phyloP scores from a whole-genome alignment of 1,284 basidiomycete genomes.

The Apiotrichum montevideense region DNA sequence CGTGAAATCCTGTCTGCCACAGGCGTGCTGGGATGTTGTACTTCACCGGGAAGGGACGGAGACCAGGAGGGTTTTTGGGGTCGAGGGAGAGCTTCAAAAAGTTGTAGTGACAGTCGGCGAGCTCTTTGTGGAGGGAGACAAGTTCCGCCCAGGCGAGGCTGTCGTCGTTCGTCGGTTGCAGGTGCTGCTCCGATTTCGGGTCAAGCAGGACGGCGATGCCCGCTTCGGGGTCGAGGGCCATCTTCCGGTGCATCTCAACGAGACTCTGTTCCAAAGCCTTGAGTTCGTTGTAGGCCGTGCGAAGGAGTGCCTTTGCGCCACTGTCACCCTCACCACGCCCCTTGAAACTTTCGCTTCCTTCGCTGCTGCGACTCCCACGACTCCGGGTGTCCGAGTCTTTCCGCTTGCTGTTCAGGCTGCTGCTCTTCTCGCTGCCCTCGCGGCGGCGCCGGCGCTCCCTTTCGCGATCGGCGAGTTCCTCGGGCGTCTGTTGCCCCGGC shows the following conservation, averaged over 20 bases:
- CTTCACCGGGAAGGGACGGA: constrained; percentile 81
- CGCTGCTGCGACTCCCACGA: constrained; percentile 42
- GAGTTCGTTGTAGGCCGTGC: constrained; percentile 45
- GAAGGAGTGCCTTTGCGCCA: constrained; percentile 45
- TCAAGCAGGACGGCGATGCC: constrained; percentile 32
- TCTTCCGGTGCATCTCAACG: constrained; percentile 44
- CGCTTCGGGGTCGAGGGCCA: constrained; percentile 42
- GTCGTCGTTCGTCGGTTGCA: constrained; percentile 20
- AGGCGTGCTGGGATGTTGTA: constrained; percentile 92
- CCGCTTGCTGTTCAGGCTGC: constrained; percentile 17
- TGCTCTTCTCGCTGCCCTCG: constrained; percentile 45
- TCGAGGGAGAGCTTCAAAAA: constrained; percentile 80
- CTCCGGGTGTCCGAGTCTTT: constrained; percentile 36
- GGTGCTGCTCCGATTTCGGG: constrained; percentile 13
- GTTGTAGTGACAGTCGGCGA: constrained; percentile 82
- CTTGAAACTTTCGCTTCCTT: constrained; percentile 48
- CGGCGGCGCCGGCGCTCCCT: constrained; percentile 40
- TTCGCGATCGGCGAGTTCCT: constrained; percentile 43
- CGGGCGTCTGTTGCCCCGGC: constrained; percentile 23
- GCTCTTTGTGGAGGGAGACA: constrained; percentile 46
- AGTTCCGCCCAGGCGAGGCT: constrained; percentile 43
- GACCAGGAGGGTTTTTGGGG: constrained; percentile 75
- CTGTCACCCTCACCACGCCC: constrained; percentile 44
- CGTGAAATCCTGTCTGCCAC: constrained; percentile 88
- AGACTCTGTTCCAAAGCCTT: constrained; percentile 43